Evolutionary conservation across 768 basidiomycete species (phyloP), one percentile per base, ranked within the genome.

Genomic region (Naganishia antarctica): DNA sequence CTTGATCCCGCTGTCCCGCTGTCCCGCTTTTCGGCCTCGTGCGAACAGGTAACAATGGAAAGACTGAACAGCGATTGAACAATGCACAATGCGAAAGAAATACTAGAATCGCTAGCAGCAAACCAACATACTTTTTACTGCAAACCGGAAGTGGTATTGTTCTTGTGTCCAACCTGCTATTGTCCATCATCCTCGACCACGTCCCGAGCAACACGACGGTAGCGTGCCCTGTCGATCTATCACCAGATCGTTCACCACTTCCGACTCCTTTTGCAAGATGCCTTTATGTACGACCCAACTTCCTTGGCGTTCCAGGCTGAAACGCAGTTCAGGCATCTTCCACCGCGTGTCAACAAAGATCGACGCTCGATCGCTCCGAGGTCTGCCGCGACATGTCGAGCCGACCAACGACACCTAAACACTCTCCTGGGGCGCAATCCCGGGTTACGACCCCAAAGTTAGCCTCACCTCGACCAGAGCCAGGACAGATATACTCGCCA

Each of bases 321-420:
- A 57, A 57, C 53, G 53, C 53, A 18, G 53, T 57, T 57, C 53
- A 57, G 32, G 53, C 53, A 57, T 41, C 34, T 57, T 57, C 53
- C 40, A 57, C 53, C 32, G 37, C 34, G 11, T n/a, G 37, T 18
- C 23, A 21, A 13, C 23, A 7, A 57, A 23, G n/a, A 37, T 7
- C 5, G 12, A 26, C 2, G 2, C 4, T 12, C 53, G 53, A 26
- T 23, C 21, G 23, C 21, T 7, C 21, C 32, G 8, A 26, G 21
- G 37, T 25, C 31, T 51, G 32, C 11, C 11, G 1, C 34, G 34
- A 41, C 34, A 57, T 57, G 53, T 37, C 53, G 4, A 57, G 37
- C 26, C 53, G 18, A 57, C 53, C 53, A 12, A 57, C 53, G 16
- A 57, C 53, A 21, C 53, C 53, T 4, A 57, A 40, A 40, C 53